Evolutionary conservation across 495 filamentous ascomycete species (phyloP).

Genomic region (Daldinia bambusicola): DNA sequence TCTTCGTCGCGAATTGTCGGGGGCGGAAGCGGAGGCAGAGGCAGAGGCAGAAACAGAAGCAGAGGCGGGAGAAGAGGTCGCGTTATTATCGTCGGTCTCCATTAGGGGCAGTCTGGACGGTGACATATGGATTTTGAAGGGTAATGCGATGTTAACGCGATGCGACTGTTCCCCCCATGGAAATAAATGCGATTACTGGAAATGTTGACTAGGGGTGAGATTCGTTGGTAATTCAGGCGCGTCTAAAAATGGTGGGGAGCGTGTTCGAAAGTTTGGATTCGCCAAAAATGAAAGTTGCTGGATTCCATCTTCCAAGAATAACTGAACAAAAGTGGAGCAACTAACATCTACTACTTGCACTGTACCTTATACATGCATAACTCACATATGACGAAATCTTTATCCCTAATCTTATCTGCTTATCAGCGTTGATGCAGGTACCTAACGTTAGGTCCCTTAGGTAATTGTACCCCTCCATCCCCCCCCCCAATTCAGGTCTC

Average conservation of each 20-base stretch:
- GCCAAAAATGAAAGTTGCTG: constrained; percentile 22
- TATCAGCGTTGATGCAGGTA: neutral
- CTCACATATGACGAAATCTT: neutral
- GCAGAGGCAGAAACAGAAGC: constrained; percentile 45
- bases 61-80: constrained; percentile 61
- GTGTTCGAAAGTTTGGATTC: constrained; percentile 38
- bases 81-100: constrained; percentile 68
- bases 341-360: neutral
- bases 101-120: constrained; percentile 60
- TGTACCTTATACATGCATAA: neutral
- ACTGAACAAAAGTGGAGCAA: neutral
- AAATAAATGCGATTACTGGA: constrained; percentile 21
- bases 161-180: constrained; percentile 31
- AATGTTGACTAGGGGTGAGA: constrained; percentile 31
- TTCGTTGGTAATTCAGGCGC: constrained; percentile 39
- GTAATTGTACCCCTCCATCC: neutral
- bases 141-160: constrained; percentile 33
- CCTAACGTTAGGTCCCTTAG: neutral
- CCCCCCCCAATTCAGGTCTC: neutral
- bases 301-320: constrained; percentile 5
- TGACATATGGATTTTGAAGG: constrained; percentile 38
- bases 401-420: neutral
- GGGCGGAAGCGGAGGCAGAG: constrained; percentile 58
- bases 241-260: constrained; percentile 39
- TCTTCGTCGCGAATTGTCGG: constrained; percentile 68